A percentile compares a stretch with the other conserved stretches of the same genome.
Evolutionary conservation across 805 yeast genomes (phyloP).

Genomic region (Aciculoconidium aculeatum): DNA sequence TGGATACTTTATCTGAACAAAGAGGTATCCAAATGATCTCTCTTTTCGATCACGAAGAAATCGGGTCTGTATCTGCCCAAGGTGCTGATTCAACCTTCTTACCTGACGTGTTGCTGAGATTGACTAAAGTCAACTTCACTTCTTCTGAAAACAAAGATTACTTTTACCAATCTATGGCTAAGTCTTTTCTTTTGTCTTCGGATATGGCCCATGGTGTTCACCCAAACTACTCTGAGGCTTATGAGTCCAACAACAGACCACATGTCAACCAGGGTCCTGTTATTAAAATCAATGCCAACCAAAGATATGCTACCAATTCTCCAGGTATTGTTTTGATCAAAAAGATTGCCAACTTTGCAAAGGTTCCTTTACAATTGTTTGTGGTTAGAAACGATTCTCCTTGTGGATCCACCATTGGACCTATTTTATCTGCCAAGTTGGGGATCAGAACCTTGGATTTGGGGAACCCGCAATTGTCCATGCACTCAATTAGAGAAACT

Average conservation of each 20-base stretch:
- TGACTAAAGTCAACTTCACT: constrained; percentile 35
- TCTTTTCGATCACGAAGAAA: constrained; percentile 92
- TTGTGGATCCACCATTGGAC: constrained; percentile 96
- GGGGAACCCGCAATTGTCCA: constrained; percentile 87
- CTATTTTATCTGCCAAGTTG: constrained; percentile 78
- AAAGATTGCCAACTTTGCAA: constrained; percentile 57
- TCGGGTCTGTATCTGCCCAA: constrained; percentile 90
- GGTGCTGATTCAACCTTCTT: constrained; percentile 94
- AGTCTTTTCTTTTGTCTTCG: constrained; percentile 83
- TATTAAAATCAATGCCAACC: constrained; percentile 89
- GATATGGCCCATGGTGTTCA: constrained; percentile 98
- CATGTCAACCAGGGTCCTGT: constrained; percentile 86
- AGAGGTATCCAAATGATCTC: constrained; percentile 68
- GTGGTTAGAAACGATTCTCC: constrained; percentile 92
- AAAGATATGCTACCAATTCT: constrained; percentile 90
- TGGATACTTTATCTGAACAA: constrained; percentile 39
- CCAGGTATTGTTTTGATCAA: constrained; percentile 79
- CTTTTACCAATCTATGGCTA: constrained; percentile 54
- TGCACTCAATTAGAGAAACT: constrained; percentile 93
- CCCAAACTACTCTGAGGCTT: constrained; percentile 76
- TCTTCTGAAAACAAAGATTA: constrained; percentile 18
- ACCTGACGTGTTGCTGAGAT: constrained; percentile 68
- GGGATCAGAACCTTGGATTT: constrained; percentile 85
- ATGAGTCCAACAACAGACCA: constrained; percentile 79
- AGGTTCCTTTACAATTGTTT: constrained; percentile 84